Percentiles rank a stretch among this genome's conserved stretches.
Conservation (phyloP, 305 asterid species). For the Fraxinus albicans region DNA sequence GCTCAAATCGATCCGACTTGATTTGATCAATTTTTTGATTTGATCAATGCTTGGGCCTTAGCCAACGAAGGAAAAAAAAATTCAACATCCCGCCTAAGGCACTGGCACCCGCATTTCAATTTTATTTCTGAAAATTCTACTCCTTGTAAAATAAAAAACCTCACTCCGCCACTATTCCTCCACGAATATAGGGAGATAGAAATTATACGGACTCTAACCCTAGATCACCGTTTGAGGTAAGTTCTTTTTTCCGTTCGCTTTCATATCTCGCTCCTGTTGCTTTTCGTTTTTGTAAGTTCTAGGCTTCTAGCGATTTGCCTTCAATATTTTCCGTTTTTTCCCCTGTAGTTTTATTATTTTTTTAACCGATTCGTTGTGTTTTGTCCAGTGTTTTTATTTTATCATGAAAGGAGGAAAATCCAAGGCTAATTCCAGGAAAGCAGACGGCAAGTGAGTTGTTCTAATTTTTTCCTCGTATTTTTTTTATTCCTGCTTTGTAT, state of each 20-base stretch:
- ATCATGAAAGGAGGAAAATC: slow-evolving; percentile 67
- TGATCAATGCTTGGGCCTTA: too few species aligned
- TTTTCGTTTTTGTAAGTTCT: neutral
- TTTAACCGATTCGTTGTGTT: neutral
- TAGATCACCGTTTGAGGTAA: slow-evolving; percentile 28
- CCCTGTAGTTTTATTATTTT: neutral
- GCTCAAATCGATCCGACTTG: too few species aligned
- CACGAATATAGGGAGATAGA: neutral
- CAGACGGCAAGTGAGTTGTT: slow-evolving; percentile 47
- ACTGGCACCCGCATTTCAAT: slow-evolving; percentile 23
- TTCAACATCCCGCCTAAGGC: slow-evolving; percentile 24
- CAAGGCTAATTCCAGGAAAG: slow-evolving; percentile 52
- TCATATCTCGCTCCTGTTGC: neutral
- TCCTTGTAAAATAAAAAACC: neutral
- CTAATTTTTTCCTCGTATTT: neutral
- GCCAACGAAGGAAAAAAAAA: too few species aligned
- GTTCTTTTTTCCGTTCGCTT: neutral
- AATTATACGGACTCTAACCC: slow-evolving; percentile 32
- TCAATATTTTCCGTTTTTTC: neutral
- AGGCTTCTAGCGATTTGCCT: too few species aligned
- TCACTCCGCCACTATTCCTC: neutral
- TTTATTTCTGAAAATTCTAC: slow-evolving; percentile 12
- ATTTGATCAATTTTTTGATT: too few species aligned
- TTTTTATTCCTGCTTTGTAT: neutral
- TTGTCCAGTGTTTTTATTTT: slow-evolving; percentile 8